A percentile compares a stretch with the other conserved stretches of the same genome.
These are phyloP conservation scores for Neurospora intermedia DNA, from an alignment of 495 filamentous ascomycete genomes.

Conservation along the genomic window DNA sequence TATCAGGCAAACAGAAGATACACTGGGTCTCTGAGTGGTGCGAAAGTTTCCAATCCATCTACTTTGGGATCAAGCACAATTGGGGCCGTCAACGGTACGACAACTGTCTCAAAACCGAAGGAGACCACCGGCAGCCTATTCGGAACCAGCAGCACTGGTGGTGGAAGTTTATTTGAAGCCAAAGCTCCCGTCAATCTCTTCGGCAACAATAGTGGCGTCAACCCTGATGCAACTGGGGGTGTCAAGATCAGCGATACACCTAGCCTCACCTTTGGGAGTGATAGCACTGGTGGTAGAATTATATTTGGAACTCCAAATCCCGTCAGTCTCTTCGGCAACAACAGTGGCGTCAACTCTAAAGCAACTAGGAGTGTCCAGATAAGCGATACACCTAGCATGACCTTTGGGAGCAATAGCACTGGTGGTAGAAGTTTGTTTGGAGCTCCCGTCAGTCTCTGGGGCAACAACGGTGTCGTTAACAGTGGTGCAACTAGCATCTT, in stretches of 20 bases:
- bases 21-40: background rate
- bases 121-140: background rate
- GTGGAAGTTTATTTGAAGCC: background rate
- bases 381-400: too few species aligned
- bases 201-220: too few species aligned
- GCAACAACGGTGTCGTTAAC: background rate
- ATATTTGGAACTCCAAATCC: background rate
- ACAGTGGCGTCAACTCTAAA: too few species aligned
- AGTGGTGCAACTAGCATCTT: background rate
- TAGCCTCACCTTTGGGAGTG: too few species aligned
- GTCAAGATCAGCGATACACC: too few species aligned
- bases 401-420: too few species aligned
- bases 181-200: background rate
- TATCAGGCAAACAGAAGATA: background rate
- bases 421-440: background rate
- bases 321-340: background rate
- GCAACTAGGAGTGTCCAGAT: too few species aligned
- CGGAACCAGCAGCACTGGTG: background rate
- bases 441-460: background rate
- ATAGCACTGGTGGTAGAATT: background rate
- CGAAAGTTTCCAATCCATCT: background rate
- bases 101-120: background rate
- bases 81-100: background rate
- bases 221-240: too few species aligned
- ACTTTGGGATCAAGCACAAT: background rate